Conservation (phyloP, 345 rosid species). For the Xanthoceras sorbifolium region DNA sequence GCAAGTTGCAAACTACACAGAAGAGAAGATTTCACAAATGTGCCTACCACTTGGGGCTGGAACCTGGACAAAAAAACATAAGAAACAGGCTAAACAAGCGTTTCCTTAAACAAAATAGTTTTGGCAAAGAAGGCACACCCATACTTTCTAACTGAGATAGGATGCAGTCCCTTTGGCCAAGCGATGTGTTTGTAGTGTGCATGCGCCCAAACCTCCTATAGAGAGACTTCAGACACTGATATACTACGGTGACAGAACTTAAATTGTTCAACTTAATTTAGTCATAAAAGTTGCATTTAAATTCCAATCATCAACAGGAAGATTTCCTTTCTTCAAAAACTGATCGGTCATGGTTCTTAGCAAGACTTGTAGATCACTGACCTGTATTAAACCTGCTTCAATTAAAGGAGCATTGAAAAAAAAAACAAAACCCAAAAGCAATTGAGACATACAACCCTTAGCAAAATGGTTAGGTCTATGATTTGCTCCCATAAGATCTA, state of each 20-base stretch:
- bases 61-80: background rate
- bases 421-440: background rate
- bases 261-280: background rate
- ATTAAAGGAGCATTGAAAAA: background rate
- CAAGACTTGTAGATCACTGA: background rate
- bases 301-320: background rate
- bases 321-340: conserved; percentile 4
- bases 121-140: background rate
- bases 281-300: conserved; percentile 1
- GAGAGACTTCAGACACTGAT: too few species aligned
- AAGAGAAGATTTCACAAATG: background rate
- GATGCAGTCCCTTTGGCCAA: background rate
- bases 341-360: background rate
- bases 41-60: background rate
- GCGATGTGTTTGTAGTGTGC: background rate
- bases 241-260: background rate
- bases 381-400: background rate
- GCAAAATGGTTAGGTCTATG: too few species aligned
- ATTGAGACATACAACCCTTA: background rate
- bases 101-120: background rate
- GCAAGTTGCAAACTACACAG: background rate
- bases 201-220: background rate
- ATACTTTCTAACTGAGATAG: background rate
- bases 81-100: background rate
- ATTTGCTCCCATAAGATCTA: too few species aligned